These are phyloP conservation scores for Mariannaea elegans DNA, from an alignment of 2,329 filamentous ascomycete genomes.

Conservation along the genomic window DNA sequence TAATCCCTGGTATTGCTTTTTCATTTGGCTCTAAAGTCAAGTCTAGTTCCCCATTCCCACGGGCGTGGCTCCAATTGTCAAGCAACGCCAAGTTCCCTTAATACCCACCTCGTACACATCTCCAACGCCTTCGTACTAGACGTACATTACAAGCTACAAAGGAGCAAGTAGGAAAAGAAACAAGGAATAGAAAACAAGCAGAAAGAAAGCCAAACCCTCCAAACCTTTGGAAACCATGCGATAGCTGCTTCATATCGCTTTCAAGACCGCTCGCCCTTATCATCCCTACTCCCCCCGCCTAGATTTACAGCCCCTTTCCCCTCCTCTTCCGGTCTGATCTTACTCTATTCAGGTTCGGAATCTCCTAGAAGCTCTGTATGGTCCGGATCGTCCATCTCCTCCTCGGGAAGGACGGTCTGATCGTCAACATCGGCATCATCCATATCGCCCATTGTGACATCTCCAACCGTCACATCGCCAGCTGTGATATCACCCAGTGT, in stretches of 20 bases:
- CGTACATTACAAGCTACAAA: conserved; percentile 15
- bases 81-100: conserved; percentile 17
- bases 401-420: conserved; percentile 49
- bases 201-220: conserved; percentile 1
- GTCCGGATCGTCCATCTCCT: conserved; percentile 57
- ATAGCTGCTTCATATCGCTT: conserved; percentile 7
- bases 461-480: conserved; percentile 59
- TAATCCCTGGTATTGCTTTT: background rate
- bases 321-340: too few relatives aligned
- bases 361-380: background rate
- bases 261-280: background rate
- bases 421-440: conserved; percentile 63
- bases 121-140: conserved; percentile 17
- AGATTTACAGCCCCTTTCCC: too few relatives aligned
- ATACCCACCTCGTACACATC: conserved; percentile 11
- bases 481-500: conserved; percentile 47
- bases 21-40: background rate
- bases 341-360: conserved; percentile 35
- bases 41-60: conserved; percentile 1
- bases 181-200: background rate
- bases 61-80: conserved; percentile 2
- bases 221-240: background rate
- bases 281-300: background rate
- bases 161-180: background rate
- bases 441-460: conserved; percentile 45